Conservation (phyloP, 352 stramenopile species). For the Elongisporangium anandrum region DNA sequence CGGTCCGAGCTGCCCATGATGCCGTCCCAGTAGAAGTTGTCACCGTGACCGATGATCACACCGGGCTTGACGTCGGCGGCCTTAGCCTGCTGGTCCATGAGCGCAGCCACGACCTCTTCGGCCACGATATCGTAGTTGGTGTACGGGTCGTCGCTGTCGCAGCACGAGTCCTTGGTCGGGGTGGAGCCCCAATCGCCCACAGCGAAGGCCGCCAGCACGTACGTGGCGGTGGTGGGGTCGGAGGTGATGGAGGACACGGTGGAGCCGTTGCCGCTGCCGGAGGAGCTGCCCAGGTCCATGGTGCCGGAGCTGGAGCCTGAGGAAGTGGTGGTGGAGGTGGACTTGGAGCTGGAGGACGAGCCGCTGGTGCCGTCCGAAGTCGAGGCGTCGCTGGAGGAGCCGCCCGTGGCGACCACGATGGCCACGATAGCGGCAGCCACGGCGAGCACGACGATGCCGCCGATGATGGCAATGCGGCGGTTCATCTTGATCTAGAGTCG, state of each 20-base stretch:
- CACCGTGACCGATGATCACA: conserved; percentile 63
- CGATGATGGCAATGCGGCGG: conserved; percentile 17
- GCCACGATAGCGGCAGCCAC: conserved; percentile 44
- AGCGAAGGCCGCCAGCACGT: conserved; percentile 37
- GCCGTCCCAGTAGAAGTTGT: conserved; percentile 86
- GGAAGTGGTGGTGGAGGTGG: conserved; percentile 7
- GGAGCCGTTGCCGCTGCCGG: conserved; percentile 16
- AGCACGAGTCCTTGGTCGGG: conserved; percentile 43
- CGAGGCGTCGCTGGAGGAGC: conserved; percentile 14
- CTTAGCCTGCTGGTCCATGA: conserved; percentile 41
- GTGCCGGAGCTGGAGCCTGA: conserved; percentile 15
- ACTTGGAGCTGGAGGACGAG: conserved; percentile 5
- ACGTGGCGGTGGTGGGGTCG: conserved; percentile 42
- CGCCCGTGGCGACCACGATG: conserved; percentile 23
- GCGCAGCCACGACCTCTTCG: conserved; percentile 41
- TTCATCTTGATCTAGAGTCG: neutral
- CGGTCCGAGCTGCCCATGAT: conserved; percentile 38
- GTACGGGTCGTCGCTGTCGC: conserved; percentile 28
- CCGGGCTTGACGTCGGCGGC: conserved; percentile 42
- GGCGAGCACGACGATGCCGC: conserved; percentile 38
- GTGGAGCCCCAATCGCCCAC: conserved; percentile 62
- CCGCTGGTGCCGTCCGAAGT: conserved; percentile 11
- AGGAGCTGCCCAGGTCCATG: conserved; percentile 23
- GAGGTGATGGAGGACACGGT: conserved; percentile 30
- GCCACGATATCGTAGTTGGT: conserved; percentile 43